Base-by-base conservation (phyloP, 345 rosid species). In the Aquilaria yunnanensis region DNA sequence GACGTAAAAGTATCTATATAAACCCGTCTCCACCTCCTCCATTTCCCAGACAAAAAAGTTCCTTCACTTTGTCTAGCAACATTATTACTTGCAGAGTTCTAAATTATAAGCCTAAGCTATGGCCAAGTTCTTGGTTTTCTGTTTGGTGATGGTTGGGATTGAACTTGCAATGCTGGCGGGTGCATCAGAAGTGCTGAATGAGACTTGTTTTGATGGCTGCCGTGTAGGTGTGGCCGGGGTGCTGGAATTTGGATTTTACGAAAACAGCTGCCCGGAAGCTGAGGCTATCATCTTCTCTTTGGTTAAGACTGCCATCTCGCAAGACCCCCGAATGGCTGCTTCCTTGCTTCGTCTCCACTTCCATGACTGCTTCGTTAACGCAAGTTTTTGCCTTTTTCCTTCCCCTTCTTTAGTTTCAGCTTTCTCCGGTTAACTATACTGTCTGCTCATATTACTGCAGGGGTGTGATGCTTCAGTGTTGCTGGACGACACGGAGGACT, bases 381-480 rank as follows among this genome's bases (percentile, higher is more conserved):
- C 79, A 78, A 70, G 87, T 73, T 58, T 16, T 12, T 16, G 23
- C 23, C 23, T 4, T 16, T 67, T 48, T 64, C 8, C 32, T 61
- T 47, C 13, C 2, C 16, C 37, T 6, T 2, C 5, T 0, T 43
- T 11, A 47, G 10, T 33, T 66, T 47, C 14, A 4, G 50, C 5
- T 12, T 12, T 3, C 51, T 43, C 54, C 1, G 62, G 16, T 0
- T 9, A 32, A 60, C 13, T 2, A 4, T 60, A 2, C 23, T 9
- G 29, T 30, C 14, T 12, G 3, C 9, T 30, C 3, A 54, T 46
- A 51, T 41, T 41, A 32, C 49, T 76, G 62, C 77, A 93, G 96
- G 96, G 97, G 12, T 93, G 97, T 66, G 96, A 86, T 75, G 97
- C 73, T 48, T 90, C 96, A 1, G 85, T 93, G 32, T 65, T 93